Conservation (phyloP, 2,329 filamentous ascomycete species). For the Aspergillus nomiae region DNA sequence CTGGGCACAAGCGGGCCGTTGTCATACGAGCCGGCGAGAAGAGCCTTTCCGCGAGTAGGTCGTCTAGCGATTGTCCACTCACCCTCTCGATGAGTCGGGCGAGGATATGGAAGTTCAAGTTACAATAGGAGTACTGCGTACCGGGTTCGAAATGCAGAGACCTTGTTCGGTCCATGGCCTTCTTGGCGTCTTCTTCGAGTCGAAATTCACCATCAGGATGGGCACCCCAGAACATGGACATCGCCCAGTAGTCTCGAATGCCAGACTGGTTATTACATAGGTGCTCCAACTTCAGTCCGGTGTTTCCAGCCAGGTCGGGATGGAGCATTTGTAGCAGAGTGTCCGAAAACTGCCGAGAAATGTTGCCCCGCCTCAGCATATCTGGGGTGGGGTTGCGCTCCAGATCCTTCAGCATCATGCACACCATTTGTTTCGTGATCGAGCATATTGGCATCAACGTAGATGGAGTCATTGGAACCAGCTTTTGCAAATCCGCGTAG, state of each 20-base stretch:
- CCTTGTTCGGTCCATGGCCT: slow-evolving; percentile 33
- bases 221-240: slow-evolving; percentile 47
- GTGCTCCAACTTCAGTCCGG: slow-evolving; percentile 38
- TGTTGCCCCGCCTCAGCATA: slow-evolving; percentile 30
- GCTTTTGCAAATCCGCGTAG: slow-evolving; percentile 45
- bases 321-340: slow-evolving; percentile 27
- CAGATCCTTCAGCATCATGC: slow-evolving; percentile 40
- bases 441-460: slow-evolving; percentile 50
- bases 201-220: slow-evolving; percentile 44
- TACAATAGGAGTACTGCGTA: slow-evolving; percentile 47
- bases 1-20: slow-evolving; percentile 41
- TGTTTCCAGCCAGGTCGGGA: slow-evolving; percentile 26
- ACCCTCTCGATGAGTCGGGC: slow-evolving; percentile 43
- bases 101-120: slow-evolving; percentile 47
- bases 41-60: slow-evolving; percentile 41
- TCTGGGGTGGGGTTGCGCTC: slow-evolving; percentile 33
- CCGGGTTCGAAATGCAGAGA: slow-evolving; percentile 48
- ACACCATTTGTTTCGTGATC: slow-evolving; percentile 51
- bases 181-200: slow-evolving; percentile 32
- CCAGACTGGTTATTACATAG: slow-evolving; percentile 48
- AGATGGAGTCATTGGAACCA: slow-evolving; percentile 38
- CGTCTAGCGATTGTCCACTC: slow-evolving; percentile 35
- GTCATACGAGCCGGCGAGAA: slow-evolving; percentile 47
- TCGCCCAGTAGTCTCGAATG: slow-evolving; percentile 50
- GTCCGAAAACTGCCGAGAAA: slow-evolving; percentile 34